Conservation (phyloP, 345 rosid genomes). For the Microthlaspi erraticum region DNA sequence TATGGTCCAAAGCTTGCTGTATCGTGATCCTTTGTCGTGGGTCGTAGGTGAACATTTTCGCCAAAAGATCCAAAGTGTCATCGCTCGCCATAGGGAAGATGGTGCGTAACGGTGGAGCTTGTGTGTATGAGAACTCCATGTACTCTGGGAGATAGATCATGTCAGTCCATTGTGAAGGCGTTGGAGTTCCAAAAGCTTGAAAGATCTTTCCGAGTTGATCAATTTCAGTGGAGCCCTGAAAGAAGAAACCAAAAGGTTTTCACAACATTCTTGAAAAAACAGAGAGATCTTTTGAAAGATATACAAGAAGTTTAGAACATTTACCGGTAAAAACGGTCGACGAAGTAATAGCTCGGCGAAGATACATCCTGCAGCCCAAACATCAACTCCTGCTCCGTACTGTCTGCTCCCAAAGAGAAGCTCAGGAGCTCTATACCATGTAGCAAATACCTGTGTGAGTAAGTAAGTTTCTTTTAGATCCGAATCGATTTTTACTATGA, state of each 20-base stretch:
- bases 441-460: constrained; percentile 59
- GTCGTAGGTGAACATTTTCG: constrained; percentile 63
- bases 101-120: constrained; percentile 53
- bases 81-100: constrained; percentile 67
- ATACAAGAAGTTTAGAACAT: neutral
- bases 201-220: constrained; percentile 67
- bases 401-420: constrained; percentile 60
- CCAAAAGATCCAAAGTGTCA: constrained; percentile 58
- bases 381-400: constrained; percentile 67
- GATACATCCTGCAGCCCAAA: constrained; percentile 71
- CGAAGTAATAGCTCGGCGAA: constrained; percentile 66
- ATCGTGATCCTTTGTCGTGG: constrained; percentile 58
- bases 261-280: neutral
- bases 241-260: neutral
- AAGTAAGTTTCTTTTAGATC: neutral
- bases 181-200: constrained; percentile 66
- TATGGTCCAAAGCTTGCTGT: constrained; percentile 66
- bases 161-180: constrained; percentile 60
- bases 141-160: constrained; percentile 62
- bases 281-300: neutral
- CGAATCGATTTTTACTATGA: neutral
- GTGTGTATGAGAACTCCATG: constrained; percentile 54
- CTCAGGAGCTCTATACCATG: constrained; percentile 73
- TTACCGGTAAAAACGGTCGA: constrained; percentile 59
- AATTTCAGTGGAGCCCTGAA: constrained; percentile 60